Evolutionary conservation across 352 stramenopile species (phyloP), one percentile per base, ranked within the genome.

Genomic region (Blastocystis sp.): DNA sequence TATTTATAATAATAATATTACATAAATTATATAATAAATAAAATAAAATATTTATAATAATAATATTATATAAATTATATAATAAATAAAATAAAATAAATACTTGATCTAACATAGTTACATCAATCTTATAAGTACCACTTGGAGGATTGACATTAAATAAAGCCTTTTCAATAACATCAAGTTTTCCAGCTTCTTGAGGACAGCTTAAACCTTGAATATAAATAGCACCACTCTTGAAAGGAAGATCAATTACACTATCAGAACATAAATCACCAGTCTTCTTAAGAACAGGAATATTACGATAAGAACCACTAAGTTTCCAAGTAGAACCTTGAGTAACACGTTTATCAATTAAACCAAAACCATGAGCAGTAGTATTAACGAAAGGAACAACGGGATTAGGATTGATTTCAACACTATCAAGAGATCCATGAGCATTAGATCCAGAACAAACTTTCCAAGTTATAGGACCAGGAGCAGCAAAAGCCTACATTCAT

Each of bases 401-500:
- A 34, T 62, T 62, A 19, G 48, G 48, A 13, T 31, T 21, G 31
- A 62, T 62, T 33, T 43, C 36, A 10, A 62, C 34, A 18, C 24
- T 40, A n/a, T 43, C 34, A 9, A 62, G 11, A 19, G 7, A 4
- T 54, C 52, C 52, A 32, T 62, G 52, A 45, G 34, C 34, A 11
- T 21, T 11, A 19, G n/a, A 25, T 1, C 19, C 32, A 23, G 32
- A 54, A 30, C 49, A 59, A 6, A 48, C 25, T 3, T 27, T 35
- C 49, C 49, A 59, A 27, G 49, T 59, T 25, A 59, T 59, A 13
- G 49, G 49, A 34, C 49, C 49, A 34, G 52, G 52, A n/a, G 52
- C 16, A 35, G 35, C 52, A 6, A 62, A 13, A 35, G n/a, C n/a
- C n/a, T n/a, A n/a, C n/a, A n/a, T n/a, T n/a, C n/a, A n/a, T n/a